These are phyloP conservation scores for Chaetomium olivaceum DNA, from an alignment of 2,329 filamentous ascomycete genomes.

Conservation along the genomic window DNA sequence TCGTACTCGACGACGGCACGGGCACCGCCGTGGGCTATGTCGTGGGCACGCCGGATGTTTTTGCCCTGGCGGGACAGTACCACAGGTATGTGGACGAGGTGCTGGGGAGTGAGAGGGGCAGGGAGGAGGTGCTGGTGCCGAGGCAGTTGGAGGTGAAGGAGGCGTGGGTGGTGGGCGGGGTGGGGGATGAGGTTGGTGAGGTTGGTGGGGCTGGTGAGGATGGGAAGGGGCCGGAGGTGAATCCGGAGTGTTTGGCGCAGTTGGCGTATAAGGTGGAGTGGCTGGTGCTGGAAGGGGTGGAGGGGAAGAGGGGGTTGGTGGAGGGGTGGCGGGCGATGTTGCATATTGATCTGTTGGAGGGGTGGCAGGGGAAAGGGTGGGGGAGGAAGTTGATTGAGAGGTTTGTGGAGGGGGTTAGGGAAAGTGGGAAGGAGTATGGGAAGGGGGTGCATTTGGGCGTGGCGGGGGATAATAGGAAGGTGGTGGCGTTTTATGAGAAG, in stretches of 20 bases:
- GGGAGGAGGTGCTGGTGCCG: constrained; percentile 34
- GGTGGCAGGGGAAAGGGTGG: constrained; percentile 47
- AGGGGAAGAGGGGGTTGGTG: constrained; percentile 41
- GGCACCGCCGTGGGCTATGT: constrained; percentile 52
- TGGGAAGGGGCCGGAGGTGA: constrained; percentile 30
- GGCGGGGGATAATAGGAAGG: constrained; percentile 48
- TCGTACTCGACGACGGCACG: constrained; percentile 51
- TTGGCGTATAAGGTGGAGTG: constrained; percentile 44
- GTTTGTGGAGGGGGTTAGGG: constrained; percentile 45
- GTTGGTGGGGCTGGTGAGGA: constrained; percentile 30
- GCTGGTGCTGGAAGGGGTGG: constrained; percentile 41
- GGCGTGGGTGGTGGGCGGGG: constrained; percentile 38
- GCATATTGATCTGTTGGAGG: constrained; percentile 51
- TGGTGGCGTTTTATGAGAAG: constrained; percentile 51
- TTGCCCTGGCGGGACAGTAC: constrained; percentile 44
- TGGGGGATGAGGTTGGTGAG: constrained; percentile 13
- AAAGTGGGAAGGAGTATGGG: constrained; percentile 34
- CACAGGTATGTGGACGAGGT: constrained; percentile 42
- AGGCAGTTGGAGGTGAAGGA: constrained; percentile 36
- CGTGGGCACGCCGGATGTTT: constrained; percentile 48
- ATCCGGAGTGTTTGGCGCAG: constrained; percentile 44
- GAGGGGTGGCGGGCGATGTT: constrained; percentile 46
- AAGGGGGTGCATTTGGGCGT: constrained; percentile 49
- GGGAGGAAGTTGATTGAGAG: constrained; percentile 44
- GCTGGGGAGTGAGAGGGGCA: constrained; percentile 32